Base-by-base conservation (phyloP, 805 yeast genomes). In the Ogataea trehalophila region DNA sequence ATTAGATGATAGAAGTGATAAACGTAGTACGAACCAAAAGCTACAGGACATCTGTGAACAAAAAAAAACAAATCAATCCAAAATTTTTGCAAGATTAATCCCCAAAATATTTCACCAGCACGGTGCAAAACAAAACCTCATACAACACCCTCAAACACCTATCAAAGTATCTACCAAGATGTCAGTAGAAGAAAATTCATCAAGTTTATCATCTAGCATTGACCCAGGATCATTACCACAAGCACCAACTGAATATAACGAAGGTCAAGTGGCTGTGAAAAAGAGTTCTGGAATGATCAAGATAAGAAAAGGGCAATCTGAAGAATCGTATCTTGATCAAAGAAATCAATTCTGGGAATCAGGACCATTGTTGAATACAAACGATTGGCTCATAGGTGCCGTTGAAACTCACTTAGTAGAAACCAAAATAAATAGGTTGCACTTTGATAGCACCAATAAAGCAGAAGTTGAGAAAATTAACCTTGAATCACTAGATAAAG, bases 301-400 rank as follows among this genome's bases (percentile, higher is more conserved):
- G 46, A 62, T 73, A 23, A 74, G 96, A 38, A 87, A 85, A 56
- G 83, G 81, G 0, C 97, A 89, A 60, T 59, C 84, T 0, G 81
- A 79, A 38, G 91, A 82, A 45, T 85, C 78, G 47, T 89, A 68
- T 53, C 66, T 60, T 33, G 58, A 49, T 8, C 92, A 89, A 62
- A 67, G 69, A 50, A 51, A 52, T 3, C 76, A 74, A 56, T 88
- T 80, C 58, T 65, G 64, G 52, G 42, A 55, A 0, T 60, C 69
- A 0, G 95, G 95, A 0, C 94, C 95, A 0, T 66, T 70, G 1
- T 57, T 77, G 17, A 78, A 80, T 46, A 74, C 75, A 0, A 59
- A 63, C 4, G 58, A 65, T 39, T 75, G 81, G 79, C 66, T 78
- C 4, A 67, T 58, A 16, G 47, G 42, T 11, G 16, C 23, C 35